Percentiles rank a stretch among this genome's conserved stretches.
These are phyloP conservation scores for Pseudocercospora eumusae DNA, from an alignment of 2,329 filamentous ascomycete genomes.

Conservation along the genomic window DNA sequence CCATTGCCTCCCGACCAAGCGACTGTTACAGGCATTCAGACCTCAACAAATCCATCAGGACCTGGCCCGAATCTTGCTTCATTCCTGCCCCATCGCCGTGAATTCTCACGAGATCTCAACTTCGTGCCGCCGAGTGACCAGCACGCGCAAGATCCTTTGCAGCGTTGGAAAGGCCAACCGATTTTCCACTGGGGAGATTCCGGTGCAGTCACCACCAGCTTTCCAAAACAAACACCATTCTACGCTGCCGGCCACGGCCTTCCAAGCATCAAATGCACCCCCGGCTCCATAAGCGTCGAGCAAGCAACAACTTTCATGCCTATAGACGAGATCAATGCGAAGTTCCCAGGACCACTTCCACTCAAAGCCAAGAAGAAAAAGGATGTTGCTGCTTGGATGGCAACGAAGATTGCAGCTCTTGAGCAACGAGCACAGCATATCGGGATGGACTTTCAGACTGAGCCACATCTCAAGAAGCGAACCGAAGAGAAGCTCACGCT, in stretches of 20 bases:
- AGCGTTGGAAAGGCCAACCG: constrained; percentile 88
- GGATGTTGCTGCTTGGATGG: constrained; percentile 80
- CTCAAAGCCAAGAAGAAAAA: constrained; percentile 97
- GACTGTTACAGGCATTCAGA: constrained; percentile 10
- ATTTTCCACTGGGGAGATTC: constrained; percentile 87
- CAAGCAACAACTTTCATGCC: constrained; percentile 73
- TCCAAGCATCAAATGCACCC: constrained; percentile 77
- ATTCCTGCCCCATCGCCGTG: constrained; percentile 41
- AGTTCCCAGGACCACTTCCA: constrained; percentile 87
- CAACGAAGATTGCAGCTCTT: constrained; percentile 70
- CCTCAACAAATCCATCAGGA: constrained; percentile 28
- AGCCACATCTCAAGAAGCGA: constrained; percentile 66
- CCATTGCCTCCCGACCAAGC: constrained; percentile 24
- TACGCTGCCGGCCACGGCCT: constrained; percentile 73
- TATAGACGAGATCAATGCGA: constrained; percentile 69
- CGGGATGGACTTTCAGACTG: constrained; percentile 53
- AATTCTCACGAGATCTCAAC: constrained; percentile 53
- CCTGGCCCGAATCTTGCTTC: constrained; percentile 23
- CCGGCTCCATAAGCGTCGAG: constrained; percentile 78
- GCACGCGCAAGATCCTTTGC: constrained; percentile 68
- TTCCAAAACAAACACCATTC: constrained; percentile 84
- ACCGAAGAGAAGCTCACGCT: constrained; percentile 77
- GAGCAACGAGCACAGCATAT: constrained; percentile 56
- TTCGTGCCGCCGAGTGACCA: constrained; percentile 61
- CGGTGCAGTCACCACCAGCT: constrained; percentile 77